These are phyloP conservation scores for Cladosporium austrohemisphaericum DNA, from an alignment of 2,329 filamentous ascomycete species.

Conservation along the genomic window DNA sequence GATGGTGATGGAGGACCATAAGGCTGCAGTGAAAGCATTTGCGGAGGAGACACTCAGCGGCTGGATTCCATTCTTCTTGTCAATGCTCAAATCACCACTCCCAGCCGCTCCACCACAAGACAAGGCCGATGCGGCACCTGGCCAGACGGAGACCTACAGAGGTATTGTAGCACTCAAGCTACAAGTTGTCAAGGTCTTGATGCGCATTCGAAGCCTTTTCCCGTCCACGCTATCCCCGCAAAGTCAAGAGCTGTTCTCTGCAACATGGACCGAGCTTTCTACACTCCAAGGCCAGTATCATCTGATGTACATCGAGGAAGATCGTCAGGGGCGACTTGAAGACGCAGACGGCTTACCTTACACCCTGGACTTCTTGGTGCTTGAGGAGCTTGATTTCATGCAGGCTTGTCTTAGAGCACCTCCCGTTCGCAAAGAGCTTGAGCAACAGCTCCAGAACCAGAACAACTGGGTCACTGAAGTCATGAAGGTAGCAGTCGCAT, in stretches of 20 bases:
- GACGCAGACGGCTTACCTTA: conserved; percentile 90
- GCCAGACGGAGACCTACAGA: conserved; percentile 66
- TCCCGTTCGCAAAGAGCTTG: conserved; percentile 84
- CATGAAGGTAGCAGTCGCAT: conserved; percentile 78
- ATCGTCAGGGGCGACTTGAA: conserved; percentile 81
- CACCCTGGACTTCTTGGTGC: conserved; percentile 85
- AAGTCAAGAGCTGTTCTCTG: conserved; percentile 76
- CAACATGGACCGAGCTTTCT: conserved; percentile 83
- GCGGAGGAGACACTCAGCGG: conserved; percentile 74
- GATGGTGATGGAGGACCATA: conserved; percentile 93
- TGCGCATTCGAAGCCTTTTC: conserved; percentile 84
- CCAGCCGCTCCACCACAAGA: conserved; percentile 60
- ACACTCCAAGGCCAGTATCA: conserved; percentile 70
- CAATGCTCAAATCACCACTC: conserved; percentile 69
- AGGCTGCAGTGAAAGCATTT: conserved; percentile 78
- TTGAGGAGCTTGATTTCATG: conserved; percentile 93
- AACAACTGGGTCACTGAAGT: conserved; percentile 80
- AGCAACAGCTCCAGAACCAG: conserved; percentile 64
- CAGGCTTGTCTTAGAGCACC: conserved; percentile 85
- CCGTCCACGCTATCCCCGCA: conserved; percentile 76
- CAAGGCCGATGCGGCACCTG: conserved; percentile 55
- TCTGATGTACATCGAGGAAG: conserved; percentile 78
- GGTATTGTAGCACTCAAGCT: conserved; percentile 82
- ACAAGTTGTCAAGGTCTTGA: conserved; percentile 83
- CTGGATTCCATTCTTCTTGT: conserved; percentile 89